Evolutionary conservation across 208 protist genomes (phyloP).

Genomic region (Wallacemonas sp.): DNA sequence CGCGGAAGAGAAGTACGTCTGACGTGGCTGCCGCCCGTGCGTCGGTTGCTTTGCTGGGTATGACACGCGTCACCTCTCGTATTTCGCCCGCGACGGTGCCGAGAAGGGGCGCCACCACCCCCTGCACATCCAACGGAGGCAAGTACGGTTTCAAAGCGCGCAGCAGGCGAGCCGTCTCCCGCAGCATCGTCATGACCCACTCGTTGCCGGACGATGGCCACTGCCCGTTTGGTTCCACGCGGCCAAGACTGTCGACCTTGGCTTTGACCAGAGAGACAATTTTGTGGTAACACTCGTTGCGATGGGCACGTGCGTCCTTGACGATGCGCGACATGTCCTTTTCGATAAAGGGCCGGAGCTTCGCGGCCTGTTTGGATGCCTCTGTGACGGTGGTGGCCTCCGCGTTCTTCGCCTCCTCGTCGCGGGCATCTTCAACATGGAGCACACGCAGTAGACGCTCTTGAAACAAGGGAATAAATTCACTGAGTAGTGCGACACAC

Average conservation of each 20-base stretch:
- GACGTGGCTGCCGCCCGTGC: constrained; percentile 37
- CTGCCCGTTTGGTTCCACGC: constrained; percentile 32
- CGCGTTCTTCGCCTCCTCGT: not conserved
- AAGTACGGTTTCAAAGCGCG: constrained; percentile 65
- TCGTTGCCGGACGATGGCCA: constrained; percentile 69
- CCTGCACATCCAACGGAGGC: constrained; percentile 51
- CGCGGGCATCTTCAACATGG: not conserved
- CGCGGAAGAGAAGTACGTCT: constrained; percentile 87
- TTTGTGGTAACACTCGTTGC: constrained; percentile 71
- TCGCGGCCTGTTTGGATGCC: constrained; percentile 8
- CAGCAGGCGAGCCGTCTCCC: constrained; percentile 78
- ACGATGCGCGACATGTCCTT: constrained; percentile 58
- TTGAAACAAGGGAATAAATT: constrained; percentile 69
- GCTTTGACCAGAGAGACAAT: constrained; percentile 58
- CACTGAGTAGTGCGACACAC: constrained; percentile 67
- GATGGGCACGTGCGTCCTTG: constrained; percentile 54
- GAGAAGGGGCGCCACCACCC: constrained; percentile 76
- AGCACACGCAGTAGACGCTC: constrained; percentile 29
- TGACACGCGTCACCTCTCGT: constrained; percentile 45
- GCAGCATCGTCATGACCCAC: constrained; percentile 90
- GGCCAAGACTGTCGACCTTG: constrained; percentile 69
- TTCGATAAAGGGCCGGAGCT: constrained; percentile 47
- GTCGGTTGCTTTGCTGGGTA: constrained; percentile 33
- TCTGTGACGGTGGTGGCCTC: not conserved
- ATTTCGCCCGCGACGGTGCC: constrained; percentile 64